Evolutionary conservation across 441 rosid species (phyloP).

Genomic region (Erodium trifolium): DNA sequence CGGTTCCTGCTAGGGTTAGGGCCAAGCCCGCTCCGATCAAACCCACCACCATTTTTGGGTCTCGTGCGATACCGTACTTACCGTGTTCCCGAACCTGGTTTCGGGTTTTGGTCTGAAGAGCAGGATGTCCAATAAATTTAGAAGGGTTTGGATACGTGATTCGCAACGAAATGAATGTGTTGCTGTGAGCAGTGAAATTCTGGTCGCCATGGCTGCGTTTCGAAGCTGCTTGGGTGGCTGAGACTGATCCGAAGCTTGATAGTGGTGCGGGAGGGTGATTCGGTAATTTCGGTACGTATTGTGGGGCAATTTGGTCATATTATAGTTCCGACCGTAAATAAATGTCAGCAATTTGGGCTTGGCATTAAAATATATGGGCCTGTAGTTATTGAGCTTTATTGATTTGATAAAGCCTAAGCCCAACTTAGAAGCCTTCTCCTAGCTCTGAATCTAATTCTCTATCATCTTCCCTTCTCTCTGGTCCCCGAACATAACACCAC

Average conservation of each 20-base stretch:
- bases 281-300: neutral
- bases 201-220: neutral
- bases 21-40: constrained; percentile 54
- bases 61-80: neutral
- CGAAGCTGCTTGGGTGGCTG: neutral
- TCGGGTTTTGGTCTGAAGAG: neutral
- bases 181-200: neutral
- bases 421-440: too few species aligned
- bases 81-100: neutral
- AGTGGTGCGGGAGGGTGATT: neutral
- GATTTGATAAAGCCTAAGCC: too few species aligned
- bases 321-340: too few species aligned
- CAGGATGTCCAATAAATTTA: neutral
- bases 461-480: too few species aligned
- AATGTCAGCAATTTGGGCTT: too few species aligned
- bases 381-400: too few species aligned
- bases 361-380: too few species aligned
- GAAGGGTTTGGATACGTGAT: neutral
- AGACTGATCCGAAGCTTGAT: neutral
- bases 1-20: constrained; percentile 31
- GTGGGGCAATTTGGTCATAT: neutral
- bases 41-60: constrained; percentile 22
- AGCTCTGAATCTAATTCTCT: too few species aligned
- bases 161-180: neutral
- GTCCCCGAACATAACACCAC: too few species aligned